Percentiles rank a stretch among this genome's conserved stretches.
phyloP scores from a whole-genome alignment of 1,284 basidiomycete genomes.

The Xerocomus amazonicus region DNA sequence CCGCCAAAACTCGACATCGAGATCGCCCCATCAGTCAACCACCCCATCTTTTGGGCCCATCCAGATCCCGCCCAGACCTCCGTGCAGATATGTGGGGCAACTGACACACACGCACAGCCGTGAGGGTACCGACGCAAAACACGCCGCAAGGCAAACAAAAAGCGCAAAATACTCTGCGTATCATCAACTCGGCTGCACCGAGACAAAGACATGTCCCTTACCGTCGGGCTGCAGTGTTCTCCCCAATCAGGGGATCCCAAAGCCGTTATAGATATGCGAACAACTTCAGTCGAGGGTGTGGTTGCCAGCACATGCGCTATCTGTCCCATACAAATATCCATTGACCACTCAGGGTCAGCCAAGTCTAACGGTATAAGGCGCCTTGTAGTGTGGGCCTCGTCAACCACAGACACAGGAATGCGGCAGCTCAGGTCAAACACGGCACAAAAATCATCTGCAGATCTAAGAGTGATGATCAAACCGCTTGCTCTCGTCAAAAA shows the following conservation, averaged over 20 bases:
- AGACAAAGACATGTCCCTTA: slow-evolving; percentile 29
- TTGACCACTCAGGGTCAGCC: slow-evolving; percentile 4
- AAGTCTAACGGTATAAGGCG: slow-evolving; percentile 38
- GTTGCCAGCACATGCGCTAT: slow-evolving; percentile 23
- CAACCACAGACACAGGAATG: slow-evolving; percentile 50
- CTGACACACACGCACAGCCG: slow-evolving; percentile 64
- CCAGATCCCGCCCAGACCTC: slow-evolving; percentile 57
- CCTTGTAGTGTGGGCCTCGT: slow-evolving; percentile 38
- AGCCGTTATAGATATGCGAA: slow-evolving; percentile 66
- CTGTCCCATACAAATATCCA: slow-evolving; percentile 10
- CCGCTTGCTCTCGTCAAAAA: slow-evolving; percentile 10
- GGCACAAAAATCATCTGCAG: slow-evolving; percentile 59
- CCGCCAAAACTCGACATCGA: slow-evolving; percentile 78
- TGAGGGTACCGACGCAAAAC: slow-evolving; percentile 56
- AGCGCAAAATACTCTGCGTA: slow-evolving; percentile 61
- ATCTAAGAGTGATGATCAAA: slow-evolving; percentile 35
- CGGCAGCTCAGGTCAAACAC: slow-evolving; percentile 70
- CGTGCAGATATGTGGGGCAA: slow-evolving; percentile 58
- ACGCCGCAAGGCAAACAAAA: slow-evolving; percentile 63
- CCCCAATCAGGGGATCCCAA: slow-evolving; percentile 77
- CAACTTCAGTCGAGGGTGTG: slow-evolving; percentile 32
- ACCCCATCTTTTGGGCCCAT: slow-evolving; percentile 76
- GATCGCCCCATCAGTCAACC: slow-evolving; percentile 74
- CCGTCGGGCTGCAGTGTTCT: slow-evolving; percentile 47
- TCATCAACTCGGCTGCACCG: slow-evolving; percentile 8